These are phyloP conservation scores for Aspergillus diversus DNA, from an alignment of 495 filamentous ascomycete species.

Conservation along the genomic window DNA sequence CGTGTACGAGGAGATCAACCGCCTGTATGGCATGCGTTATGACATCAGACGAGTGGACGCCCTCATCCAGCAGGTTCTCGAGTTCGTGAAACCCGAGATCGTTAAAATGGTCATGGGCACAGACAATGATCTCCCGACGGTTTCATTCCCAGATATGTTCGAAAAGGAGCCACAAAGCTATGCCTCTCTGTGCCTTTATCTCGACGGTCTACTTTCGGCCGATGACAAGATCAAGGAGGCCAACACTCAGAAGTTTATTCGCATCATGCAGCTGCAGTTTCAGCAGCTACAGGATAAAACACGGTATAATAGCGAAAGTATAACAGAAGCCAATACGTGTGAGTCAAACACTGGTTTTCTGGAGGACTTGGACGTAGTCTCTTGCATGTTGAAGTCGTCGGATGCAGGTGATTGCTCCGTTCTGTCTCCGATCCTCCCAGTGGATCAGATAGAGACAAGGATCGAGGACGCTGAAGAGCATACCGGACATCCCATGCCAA, in stretches of 20 bases:
- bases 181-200: background rate
- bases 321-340: no score
- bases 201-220: background rate
- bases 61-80: background rate
- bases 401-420: background rate
- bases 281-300: background rate
- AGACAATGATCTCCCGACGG: background rate
- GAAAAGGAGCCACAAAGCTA: background rate
- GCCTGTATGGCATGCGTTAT: background rate
- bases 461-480: background rate
- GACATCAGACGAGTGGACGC: background rate
- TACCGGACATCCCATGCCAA: background rate
- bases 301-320: no score
- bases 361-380: no score
- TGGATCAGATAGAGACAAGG: background rate
- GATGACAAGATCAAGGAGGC: background rate
- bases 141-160: background rate
- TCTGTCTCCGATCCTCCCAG: background rate
- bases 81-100: background rate
- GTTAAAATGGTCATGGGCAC: background rate
- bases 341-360: no score
- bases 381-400: background rate
- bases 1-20: background rate
- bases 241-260: background rate
- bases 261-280: background rate